These are phyloP conservation scores for Wickerhamia fluorescens DNA, from an alignment of 805 yeast genomes.

Conservation along the genomic window DNA sequence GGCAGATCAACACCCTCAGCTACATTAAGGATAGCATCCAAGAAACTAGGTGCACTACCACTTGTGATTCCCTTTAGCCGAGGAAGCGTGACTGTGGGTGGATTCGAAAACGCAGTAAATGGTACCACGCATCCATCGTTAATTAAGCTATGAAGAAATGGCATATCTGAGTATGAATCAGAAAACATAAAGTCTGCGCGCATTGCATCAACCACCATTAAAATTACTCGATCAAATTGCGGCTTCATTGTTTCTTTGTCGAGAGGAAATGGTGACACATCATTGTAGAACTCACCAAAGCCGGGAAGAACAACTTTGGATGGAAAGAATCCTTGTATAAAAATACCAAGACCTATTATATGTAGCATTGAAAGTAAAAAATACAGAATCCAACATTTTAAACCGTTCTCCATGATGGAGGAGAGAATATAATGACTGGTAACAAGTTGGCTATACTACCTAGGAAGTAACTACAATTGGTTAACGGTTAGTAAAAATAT, in stretches of 20 bases:
- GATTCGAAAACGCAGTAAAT: conserved; percentile 85
- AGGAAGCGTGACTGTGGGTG: conserved; percentile 96
- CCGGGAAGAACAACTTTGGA: conserved; percentile 76
- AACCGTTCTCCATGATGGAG: conserved; percentile 2
- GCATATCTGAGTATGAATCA: conserved; percentile 52
- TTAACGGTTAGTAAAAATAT: too few species aligned
- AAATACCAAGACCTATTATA: conserved; percentile 47
- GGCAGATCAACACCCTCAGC: conserved; percentile 75
- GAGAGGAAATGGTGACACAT: conserved; percentile 16
- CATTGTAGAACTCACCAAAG: conserved; percentile 23
- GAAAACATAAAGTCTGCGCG: conserved; percentile 81
- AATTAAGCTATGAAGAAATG: conserved; percentile 57
- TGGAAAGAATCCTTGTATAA: conserved; percentile 85
- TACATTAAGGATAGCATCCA: conserved; percentile 89
- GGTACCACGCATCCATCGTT: conserved; percentile 70
- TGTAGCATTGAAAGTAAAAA: conserved; percentile 11
- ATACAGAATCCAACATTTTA: conserved; percentile 12
- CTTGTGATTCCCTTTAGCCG: conserved; percentile 89
- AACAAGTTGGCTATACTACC: too few species aligned
- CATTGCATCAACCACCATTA: conserved; percentile 91
- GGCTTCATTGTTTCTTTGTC: conserved; percentile 16
- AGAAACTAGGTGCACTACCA: conserved; percentile 88
- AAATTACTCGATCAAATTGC: conserved; percentile 58
- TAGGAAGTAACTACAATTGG: too few species aligned
- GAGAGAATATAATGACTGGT: too few species aligned